These are phyloP conservation scores for Protea cynaroides DNA, from an alignment of 164 flowering plant species.

Conservation along the genomic window DNA sequence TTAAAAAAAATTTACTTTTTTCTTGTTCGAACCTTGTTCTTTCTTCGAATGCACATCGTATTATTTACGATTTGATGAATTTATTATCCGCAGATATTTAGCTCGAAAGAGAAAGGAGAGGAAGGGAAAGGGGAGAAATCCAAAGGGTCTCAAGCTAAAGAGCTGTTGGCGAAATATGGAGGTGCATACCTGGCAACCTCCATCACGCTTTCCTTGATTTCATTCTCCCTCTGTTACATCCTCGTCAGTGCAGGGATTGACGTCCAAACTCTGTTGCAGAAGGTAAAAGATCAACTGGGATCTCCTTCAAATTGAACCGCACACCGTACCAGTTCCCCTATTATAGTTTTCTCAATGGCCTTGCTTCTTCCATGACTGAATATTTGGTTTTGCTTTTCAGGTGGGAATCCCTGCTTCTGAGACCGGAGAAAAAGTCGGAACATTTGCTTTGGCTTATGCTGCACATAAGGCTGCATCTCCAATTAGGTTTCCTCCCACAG, in stretches of 20 bases:
- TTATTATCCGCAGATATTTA: conserved; percentile 60
- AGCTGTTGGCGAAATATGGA: conserved; percentile 84
- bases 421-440: conserved; percentile 87
- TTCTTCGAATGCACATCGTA: not conserved
- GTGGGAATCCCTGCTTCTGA: conserved; percentile 73
- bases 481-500: conserved; percentile 95
- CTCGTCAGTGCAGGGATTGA: conserved; percentile 79
- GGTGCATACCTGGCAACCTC: conserved; percentile 97
- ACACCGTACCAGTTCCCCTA: too few relatives aligned
- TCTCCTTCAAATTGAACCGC: too few relatives aligned
- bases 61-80: not conserved
- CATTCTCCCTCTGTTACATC: conserved; percentile 78
- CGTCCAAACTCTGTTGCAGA: conserved; percentile 73
- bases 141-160: conserved; percentile 84
- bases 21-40: too few relatives aligned
- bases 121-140: conserved; percentile 46
- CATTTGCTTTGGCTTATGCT: conserved; percentile 95
- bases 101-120: conserved; percentile 55
- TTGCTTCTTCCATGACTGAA: not conserved
- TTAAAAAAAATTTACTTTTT: too few relatives aligned
- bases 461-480: conserved; percentile 99
- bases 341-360: not conserved
- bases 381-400: conserved; percentile 24
- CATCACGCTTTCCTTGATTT: conserved; percentile 80
- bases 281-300: conserved; percentile 32